These are phyloP conservation scores for Cytospora piceae DNA, from an alignment of 2,329 filamentous ascomycete species.

Conservation along the genomic window DNA sequence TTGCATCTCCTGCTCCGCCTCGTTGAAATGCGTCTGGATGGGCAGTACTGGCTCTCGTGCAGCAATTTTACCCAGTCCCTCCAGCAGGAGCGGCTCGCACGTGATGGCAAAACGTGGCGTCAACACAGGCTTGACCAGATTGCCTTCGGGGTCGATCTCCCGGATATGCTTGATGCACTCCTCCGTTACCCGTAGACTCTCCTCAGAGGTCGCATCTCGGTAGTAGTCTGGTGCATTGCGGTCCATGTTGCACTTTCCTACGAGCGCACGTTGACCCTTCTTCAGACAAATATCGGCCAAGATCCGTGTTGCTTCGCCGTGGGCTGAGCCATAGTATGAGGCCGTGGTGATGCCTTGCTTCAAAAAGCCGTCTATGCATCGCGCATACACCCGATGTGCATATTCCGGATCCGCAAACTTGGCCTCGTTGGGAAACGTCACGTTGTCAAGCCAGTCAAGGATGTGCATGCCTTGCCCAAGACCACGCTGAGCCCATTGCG, in stretches of 20 bases:
- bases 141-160: slow-evolving; percentile 47
- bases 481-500: slow-evolving; percentile 56
- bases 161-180: slow-evolving; percentile 54
- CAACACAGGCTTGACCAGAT: slow-evolving; percentile 53
- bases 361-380: slow-evolving; percentile 60
- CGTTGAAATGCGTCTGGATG: slow-evolving; percentile 71
- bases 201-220: slow-evolving; percentile 49
- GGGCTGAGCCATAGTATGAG: slow-evolving; percentile 61
- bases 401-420: slow-evolving; percentile 59
- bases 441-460: slow-evolving; percentile 65
- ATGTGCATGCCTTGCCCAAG: slow-evolving; percentile 56
- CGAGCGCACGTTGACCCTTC: slow-evolving; percentile 61
- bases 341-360: slow-evolving; percentile 66
- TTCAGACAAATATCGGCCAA: slow-evolving; percentile 57
- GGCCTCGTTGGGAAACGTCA: slow-evolving; percentile 68
- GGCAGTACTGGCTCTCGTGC: slow-evolving; percentile 51
- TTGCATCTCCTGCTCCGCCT: slow-evolving; percentile 62
- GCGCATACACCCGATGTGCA: slow-evolving; percentile 54
- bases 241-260: slow-evolving; percentile 67
- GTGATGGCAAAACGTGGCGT: slow-evolving; percentile 66
- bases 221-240: slow-evolving; percentile 60
- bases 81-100: slow-evolving; percentile 58
- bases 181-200: slow-evolving; percentile 53
- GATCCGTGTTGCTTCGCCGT: slow-evolving; percentile 59
- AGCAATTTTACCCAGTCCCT: slow-evolving; percentile 59